Base-by-base conservation (phyloP, 768 basidiomycete species). In the Guyanaporus albipodus region DNA sequence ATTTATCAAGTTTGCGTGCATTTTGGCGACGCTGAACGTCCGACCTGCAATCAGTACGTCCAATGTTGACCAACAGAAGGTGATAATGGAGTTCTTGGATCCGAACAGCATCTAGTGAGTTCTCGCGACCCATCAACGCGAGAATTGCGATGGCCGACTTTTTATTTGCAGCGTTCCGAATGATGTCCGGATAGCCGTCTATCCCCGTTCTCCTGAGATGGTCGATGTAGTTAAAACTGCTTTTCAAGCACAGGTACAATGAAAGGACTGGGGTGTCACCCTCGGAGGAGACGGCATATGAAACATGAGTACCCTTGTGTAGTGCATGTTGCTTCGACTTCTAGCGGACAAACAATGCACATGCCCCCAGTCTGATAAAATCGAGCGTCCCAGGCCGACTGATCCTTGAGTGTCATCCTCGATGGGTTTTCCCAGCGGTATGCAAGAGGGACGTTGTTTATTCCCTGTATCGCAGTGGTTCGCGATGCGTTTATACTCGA, bases 81-180 rank as follows among this genome's bases (percentile, higher is more conserved):
- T 31, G 22, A 38, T 46, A 29, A 46, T 46, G 44, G 37, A 38
- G 17, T 38, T 46, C 32, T 38, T 46, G 32, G 44, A 46, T 22
- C 44, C 44, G 12, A 46, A 46, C 28, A 46, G 44, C 15, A 46
- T 46, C 17, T 46, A 46, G 44, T 45, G 23, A 44, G 44, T 29
- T n/a, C 6, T 17, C 1, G 35, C 14, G 39, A 15, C 14, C 24
- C 3, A 3, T 14, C 27, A 21, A 14, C 14, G 39, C 21, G 17
- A 26, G 27, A 10, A 8, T 28, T 19, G 18, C 15, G 6, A 5
- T 21, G 14, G 27, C 19, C 9, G 28, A 27, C 27, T 5, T 11
- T 11, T 22, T 17, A n/a, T n/a, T 36, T 37, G 14, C 22, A 44
- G 44, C 17, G 28, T 45, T 18, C 44, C 44, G 19, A 38, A 45